Base-by-base conservation (phyloP, 768 basidiomycete species). In the Cyclocybe aegerita region DNA sequence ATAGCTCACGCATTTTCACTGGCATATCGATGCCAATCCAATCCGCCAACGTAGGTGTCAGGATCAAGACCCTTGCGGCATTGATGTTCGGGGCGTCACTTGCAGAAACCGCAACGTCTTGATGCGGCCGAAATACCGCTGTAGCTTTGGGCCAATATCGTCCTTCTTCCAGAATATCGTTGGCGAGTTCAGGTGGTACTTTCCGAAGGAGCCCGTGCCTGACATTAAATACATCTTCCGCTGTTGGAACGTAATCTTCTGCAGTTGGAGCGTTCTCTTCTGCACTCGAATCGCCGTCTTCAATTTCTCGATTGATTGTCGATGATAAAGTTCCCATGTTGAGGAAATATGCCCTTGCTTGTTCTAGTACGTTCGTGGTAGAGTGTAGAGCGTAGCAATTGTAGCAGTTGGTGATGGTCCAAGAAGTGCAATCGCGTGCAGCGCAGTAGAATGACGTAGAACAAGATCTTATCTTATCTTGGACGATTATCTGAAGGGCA, bases 151-250 rank as follows among this genome's bases (percentile, higher is more conserved):
- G 56, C 56, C 56, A 62, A 40, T 62, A 62, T 39, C 54, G 41
- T 7, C 58, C 60, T 35, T 54, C 44, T 16, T 49, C 48, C 30
- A 60, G 40, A 15, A 62, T 56, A 15, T 56, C 15, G 23, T 58
- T 52, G 11, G 35, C 52, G 10, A 62, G 50, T 37, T 62, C 60
- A 23, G 50, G 37, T 9, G 60, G 60, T 2, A 61, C 30, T 11
- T 11, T 11, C 1, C 7, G 11, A 37, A 37, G 36, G 11, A 37
- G 15, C 11, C 15, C 11, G 3, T 37, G 11, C 36, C 36, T 11
- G 7, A 37, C 2, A 2, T 11, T 3, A 37, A 37, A 2, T 11
- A 37, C 36, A 7, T 37, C 36, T 15, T 37, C 36, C 15, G 15
- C 11, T 15, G 36, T 11, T 4, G 36, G 36, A 11, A 37, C 15